Conservation (phyloP, 352 stramenopile species). For the Phytophthora sansomeana region DNA sequence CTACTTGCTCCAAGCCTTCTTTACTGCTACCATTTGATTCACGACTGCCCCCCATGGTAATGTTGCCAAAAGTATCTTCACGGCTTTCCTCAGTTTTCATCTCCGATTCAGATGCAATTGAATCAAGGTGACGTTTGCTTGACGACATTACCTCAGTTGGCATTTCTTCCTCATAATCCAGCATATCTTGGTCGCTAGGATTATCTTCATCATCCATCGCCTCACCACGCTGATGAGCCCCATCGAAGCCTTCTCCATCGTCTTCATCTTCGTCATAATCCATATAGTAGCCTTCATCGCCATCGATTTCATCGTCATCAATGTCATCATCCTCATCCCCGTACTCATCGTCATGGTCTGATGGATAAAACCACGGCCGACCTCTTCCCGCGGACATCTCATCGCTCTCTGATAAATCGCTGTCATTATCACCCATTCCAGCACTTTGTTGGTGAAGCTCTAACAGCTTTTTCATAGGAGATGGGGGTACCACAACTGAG, state of each 20-base stretch:
- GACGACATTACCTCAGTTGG: slow-evolving; percentile 7
- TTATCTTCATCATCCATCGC: slow-evolving; percentile 43
- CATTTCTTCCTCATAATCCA: slow-evolving; percentile 18
- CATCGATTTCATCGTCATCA: slow-evolving; percentile 60
- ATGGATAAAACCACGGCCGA: slow-evolving; percentile 52
- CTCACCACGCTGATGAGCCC: slow-evolving; percentile 18
- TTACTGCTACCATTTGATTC: slow-evolving; percentile 20
- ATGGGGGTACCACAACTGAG: slow-evolving; percentile 21
- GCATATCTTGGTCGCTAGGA: slow-evolving; percentile 47
- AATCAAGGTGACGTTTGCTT: slow-evolving; percentile 44
- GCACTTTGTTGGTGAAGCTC: slow-evolving; percentile 50
- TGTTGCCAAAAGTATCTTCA: background rate
- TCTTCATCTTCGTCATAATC: slow-evolving; percentile 70
- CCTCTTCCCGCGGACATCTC: slow-evolving; percentile 26
- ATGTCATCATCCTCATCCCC: slow-evolving; percentile 62
- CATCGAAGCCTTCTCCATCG: slow-evolving; percentile 38
- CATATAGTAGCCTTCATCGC: slow-evolving; percentile 63
- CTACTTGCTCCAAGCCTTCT: slow-evolving; percentile 10
- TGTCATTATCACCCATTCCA: slow-evolving; percentile 46
- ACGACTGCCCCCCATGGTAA: background rate
- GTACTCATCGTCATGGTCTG: slow-evolving; percentile 53
- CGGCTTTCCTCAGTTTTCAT: slow-evolving; percentile 27
- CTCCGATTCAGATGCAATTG: slow-evolving; percentile 47
- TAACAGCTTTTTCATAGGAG: slow-evolving; percentile 63
- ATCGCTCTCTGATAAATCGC: slow-evolving; percentile 61